These are phyloP conservation scores for Copromyces sp. DNA, from an alignment of 495 filamentous ascomycete species.

Conservation along the genomic window DNA sequence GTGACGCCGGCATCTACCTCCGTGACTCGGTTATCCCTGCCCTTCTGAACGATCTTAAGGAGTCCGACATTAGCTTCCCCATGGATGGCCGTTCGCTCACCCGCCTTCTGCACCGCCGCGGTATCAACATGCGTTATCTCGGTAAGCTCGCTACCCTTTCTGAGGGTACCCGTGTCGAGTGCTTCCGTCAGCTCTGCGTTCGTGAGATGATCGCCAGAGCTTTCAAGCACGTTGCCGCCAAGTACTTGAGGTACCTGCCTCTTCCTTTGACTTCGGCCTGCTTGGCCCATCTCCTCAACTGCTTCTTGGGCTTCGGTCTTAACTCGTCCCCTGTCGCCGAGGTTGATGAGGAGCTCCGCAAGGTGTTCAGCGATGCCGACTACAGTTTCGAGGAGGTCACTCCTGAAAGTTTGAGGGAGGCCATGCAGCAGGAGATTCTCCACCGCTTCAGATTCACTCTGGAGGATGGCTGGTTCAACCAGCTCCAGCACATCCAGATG, in stretches of 20 bases:
- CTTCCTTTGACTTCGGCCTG: slow-evolving; percentile 64
- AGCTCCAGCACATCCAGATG: slow-evolving; percentile 67
- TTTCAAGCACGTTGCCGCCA: slow-evolving; percentile 85
- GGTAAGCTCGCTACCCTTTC: slow-evolving; percentile 67
- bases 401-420: slow-evolving; percentile 55
- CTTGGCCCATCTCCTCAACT: slow-evolving; percentile 86
- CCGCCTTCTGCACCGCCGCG: slow-evolving; percentile 87
- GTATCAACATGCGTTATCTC: slow-evolving; percentile 94
- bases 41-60: slow-evolving; percentile 70
- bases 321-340: slow-evolving; percentile 69
- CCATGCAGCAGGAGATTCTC: slow-evolving; percentile 61
- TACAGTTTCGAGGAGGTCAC: slow-evolving; percentile 69
- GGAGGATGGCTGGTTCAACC: slow-evolving; percentile 50
- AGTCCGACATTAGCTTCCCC: slow-evolving; percentile 90
- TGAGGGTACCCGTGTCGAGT: slow-evolving; percentile 59
- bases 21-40: slow-evolving; percentile 60
- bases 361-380: slow-evolving; percentile 74
- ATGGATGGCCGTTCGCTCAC: slow-evolving; percentile 93
- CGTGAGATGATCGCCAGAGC: slow-evolving; percentile 91
- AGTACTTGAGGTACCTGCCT: slow-evolving; percentile 72
- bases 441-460: slow-evolving; percentile 71
- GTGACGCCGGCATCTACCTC: slow-evolving; percentile 71
- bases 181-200: slow-evolving; percentile 61
- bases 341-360: slow-evolving; percentile 61
- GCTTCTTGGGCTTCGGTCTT: slow-evolving; percentile 68